These are phyloP conservation scores for Amphirosellinia nigrospora DNA, from an alignment of 495 filamentous ascomycete species.

Conservation along the genomic window DNA sequence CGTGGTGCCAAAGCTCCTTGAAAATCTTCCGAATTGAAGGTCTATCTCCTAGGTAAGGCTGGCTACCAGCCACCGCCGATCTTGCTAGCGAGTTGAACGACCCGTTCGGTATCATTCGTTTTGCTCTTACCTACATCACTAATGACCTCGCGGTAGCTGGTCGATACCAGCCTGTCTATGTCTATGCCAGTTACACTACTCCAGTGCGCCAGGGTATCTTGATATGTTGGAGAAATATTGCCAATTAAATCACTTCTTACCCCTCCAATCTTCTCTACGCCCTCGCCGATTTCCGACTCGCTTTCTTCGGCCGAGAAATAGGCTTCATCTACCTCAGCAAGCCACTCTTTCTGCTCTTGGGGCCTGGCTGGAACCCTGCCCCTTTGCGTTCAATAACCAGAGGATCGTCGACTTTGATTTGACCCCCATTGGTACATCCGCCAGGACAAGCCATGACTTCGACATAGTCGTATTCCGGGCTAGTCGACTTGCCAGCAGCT, in stretches of 20 bases:
- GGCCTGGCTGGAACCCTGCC: constrained; percentile 60
- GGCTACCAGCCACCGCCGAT: constrained; percentile 91
- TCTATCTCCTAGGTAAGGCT: constrained; percentile 26
- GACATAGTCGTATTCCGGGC: constrained; percentile 80
- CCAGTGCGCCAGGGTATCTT: constrained; percentile 74
- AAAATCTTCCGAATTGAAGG: constrained; percentile 30
- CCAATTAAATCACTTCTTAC: constrained; percentile 51
- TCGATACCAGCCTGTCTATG: constrained; percentile 76
- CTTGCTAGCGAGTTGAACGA: constrained; percentile 88
- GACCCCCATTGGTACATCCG: constrained; percentile 96
- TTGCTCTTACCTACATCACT: constrained; percentile 90
- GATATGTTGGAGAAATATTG: constrained; percentile 62
- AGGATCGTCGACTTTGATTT: constrained; percentile 87
- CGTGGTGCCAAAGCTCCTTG: constrained; percentile 48
- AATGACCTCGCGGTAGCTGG: constrained; percentile 87
- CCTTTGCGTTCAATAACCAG: constrained; percentile 52
- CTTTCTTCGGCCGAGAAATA: constrained; percentile 84
- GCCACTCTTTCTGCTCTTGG: constrained; percentile 84
- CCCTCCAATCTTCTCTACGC: constrained; percentile 29
- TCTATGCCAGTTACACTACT: constrained; percentile 69
- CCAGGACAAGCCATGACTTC: constrained; percentile 99
- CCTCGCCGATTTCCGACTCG: constrained; percentile 44
- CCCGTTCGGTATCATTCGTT: constrained; percentile 73
- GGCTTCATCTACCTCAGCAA: constrained; percentile 86
- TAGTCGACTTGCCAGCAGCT: constrained; percentile 48